Conservation (phyloP, 306 rosid species). For the Acacia melanoxylon region DNA sequence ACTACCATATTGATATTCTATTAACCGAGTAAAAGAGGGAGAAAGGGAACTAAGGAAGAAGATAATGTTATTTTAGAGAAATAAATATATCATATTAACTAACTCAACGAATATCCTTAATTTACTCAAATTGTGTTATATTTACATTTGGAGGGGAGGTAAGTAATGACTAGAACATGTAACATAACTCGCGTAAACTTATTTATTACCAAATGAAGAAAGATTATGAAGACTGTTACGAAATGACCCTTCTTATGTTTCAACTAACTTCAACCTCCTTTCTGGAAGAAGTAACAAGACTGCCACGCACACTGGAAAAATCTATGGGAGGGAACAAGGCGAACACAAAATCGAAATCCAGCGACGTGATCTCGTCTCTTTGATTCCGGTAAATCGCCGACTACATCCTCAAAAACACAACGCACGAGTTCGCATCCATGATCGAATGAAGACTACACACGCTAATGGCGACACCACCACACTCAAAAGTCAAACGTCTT, state of each 20-base stretch:
- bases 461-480: slow-evolving; percentile 44
- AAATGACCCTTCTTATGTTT: background rate
- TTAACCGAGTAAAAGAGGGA: too few species aligned
- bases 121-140: too few species aligned
- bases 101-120: too few species aligned
- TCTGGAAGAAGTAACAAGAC: background rate
- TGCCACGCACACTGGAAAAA: background rate
- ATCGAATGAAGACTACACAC: background rate
- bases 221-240: background rate
- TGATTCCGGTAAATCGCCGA: background rate
- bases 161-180: too few species aligned
- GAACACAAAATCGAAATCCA: background rate
- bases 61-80: too few species aligned
- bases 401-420: background rate
- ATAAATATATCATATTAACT: too few species aligned
- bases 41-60: too few species aligned
- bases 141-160: too few species aligned
- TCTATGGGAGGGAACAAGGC: background rate
- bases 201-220: too few species aligned
- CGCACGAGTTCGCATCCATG: background rate
- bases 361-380: background rate
- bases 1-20: too few species aligned
- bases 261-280: background rate
- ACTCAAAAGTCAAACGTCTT: slow-evolving; percentile 41
- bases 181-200: too few species aligned